Percentiles rank a stretch among this genome's conserved stretches.
Conservation (phyloP, 2,329 filamentous ascomycete species). For the Ceratocystis papillata region DNA sequence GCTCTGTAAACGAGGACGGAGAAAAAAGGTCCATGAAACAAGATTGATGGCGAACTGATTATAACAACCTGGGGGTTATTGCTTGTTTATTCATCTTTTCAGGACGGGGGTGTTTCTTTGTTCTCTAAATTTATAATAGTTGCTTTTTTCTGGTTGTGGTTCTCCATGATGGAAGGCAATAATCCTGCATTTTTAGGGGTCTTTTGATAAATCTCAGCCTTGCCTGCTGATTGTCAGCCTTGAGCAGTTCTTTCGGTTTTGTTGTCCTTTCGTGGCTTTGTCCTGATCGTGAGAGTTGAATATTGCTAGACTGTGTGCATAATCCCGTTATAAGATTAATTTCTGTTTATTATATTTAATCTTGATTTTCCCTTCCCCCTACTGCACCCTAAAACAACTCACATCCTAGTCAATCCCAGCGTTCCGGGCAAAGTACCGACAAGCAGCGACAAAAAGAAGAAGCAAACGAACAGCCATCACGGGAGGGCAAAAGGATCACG, state of each 20-base stretch:
- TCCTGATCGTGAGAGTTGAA: no score
- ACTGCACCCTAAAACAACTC: not conserved
- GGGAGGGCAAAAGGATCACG: constrained; percentile 8
- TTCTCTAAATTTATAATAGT: no score
- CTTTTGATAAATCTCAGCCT: not conserved
- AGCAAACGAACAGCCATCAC: constrained; percentile 1
- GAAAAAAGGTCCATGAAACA: not conserved
- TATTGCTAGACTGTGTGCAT: not conserved
- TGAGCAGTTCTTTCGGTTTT: not conserved
- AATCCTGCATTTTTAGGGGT: not conserved
- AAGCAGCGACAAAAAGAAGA: not conserved
- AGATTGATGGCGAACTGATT: not conserved
- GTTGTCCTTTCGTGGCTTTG: not conserved
- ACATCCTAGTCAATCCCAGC: constrained; percentile 1
- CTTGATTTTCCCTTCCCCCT: not conserved
- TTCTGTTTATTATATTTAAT: constrained; percentile 8
- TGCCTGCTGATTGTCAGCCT: constrained; percentile 1
- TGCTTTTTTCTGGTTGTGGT: not conserved
- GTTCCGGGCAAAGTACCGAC: not conserved
- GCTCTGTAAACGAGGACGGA: not conserved
- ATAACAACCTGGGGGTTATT: not conserved
- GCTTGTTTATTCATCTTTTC: not conserved
- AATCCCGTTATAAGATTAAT: not conserved
- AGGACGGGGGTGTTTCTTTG: no score
- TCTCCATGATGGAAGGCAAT: not conserved